Evolutionary conservation across 306 rosid species (phyloP).

Genomic region (Prunus padus): DNA sequence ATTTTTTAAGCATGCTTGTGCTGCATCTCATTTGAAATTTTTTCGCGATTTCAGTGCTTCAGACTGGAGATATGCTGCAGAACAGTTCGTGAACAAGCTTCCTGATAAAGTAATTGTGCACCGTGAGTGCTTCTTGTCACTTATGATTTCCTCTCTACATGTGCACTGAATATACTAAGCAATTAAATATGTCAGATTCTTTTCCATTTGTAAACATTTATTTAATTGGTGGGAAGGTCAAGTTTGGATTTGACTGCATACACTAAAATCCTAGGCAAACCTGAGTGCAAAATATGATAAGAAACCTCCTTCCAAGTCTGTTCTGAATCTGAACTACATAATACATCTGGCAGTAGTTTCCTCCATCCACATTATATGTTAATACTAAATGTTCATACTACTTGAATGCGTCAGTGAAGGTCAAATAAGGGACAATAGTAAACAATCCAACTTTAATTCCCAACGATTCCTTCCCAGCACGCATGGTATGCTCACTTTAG

Average conservation of each 20-base stretch:
- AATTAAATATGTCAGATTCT: neutral
- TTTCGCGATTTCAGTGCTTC: slow-evolving; percentile 56
- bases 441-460: too few relatives aligned
- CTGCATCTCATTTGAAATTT: slow-evolving; percentile 9
- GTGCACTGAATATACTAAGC: neutral
- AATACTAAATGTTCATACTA: neutral
- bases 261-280: neutral
- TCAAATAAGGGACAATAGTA: too few relatives aligned
- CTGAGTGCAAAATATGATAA: neutral
- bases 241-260: neutral
- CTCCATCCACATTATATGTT: neutral
- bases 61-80: slow-evolving; percentile 87
- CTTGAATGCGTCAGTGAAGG: neutral
- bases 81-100: slow-evolving; percentile 68
- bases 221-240: neutral
- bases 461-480: neutral
- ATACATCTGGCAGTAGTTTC: neutral
- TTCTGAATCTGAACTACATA: neutral
- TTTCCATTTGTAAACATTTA: neutral
- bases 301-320: neutral
- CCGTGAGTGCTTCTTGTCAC: slow-evolving; percentile 51
- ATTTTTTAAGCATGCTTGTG: slow-evolving; percentile 2
- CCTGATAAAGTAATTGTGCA: slow-evolving; percentile 85
- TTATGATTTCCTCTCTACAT: slow-evolving; percentile 11
- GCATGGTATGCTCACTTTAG: neutral